phyloP scores from a whole-genome alignment of 805 yeast species.

The Tetrapisispora phaffii region DNA sequence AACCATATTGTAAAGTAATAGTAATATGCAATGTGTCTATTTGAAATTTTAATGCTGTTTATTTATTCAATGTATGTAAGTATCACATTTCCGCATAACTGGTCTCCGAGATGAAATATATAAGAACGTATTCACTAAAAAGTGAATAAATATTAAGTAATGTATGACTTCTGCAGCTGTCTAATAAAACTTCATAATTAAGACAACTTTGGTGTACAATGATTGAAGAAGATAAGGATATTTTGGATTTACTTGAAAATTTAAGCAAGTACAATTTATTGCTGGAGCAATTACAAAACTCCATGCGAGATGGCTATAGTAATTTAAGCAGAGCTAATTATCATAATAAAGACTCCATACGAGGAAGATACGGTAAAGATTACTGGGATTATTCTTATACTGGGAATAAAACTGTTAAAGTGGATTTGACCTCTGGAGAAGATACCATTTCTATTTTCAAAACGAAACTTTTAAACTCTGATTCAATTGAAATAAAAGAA shows the following conservation, averaged over 20 bases:
- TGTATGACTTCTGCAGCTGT: too few species aligned
- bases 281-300: slow-evolving; percentile 22
- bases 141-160: too few species aligned
- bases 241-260: slow-evolving; percentile 11
- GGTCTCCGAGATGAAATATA: too few species aligned
- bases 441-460: background rate
- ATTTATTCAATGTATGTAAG: too few species aligned
- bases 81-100: too few species aligned
- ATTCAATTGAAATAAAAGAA: too few species aligned
- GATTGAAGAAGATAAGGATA: background rate
- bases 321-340: slow-evolving; percentile 26
- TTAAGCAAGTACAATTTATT: slow-evolving; percentile 19
- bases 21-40: too few species aligned
- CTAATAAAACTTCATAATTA: too few species aligned
- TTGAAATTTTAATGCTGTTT: too few species aligned
- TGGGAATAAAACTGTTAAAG: slow-evolving; percentile 14
- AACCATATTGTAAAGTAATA: too few species aligned
- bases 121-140: too few species aligned
- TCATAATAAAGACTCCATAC: slow-evolving; percentile 23
- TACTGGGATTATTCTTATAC: slow-evolving; percentile 25
- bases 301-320: slow-evolving; percentile 18
- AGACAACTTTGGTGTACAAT: background rate
- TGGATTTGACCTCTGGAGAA: background rate
- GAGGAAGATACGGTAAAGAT: slow-evolving; percentile 27
- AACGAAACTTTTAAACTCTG: background rate